phyloP scores from a whole-genome alignment of 2,329 filamentous ascomycete species.

The Colletotrichum sp. region DNA sequence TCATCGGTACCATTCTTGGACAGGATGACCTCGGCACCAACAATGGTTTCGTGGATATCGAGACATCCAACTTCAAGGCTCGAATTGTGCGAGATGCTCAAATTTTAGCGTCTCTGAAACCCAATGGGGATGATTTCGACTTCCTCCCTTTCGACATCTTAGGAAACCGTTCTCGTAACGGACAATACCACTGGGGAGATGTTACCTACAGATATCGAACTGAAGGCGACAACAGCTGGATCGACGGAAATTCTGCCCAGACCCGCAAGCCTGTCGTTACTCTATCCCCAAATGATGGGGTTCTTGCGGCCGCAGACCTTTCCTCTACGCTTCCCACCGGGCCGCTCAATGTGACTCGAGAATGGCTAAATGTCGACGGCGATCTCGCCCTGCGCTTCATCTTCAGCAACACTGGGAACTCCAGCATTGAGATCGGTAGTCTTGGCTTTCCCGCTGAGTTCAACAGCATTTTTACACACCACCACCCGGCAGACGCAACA shows the following conservation, averaged over 20 bases:
- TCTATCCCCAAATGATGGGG: slow-evolving; percentile 20
- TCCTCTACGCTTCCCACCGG: slow-evolving; percentile 42
- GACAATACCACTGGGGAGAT: slow-evolving; percentile 64
- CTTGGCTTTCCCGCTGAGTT: slow-evolving; percentile 65
- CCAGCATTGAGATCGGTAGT: slow-evolving; percentile 56
- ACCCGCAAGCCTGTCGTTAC: slow-evolving; percentile 40
- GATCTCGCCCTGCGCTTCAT: slow-evolving; percentile 59
- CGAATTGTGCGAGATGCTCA: slow-evolving; percentile 35
- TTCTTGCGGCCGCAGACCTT: slow-evolving; percentile 45
- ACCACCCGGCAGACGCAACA: slow-evolving; percentile 52
- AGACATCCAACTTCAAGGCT: not conserved
- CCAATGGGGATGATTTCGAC: slow-evolving; percentile 47
- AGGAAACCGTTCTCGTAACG: slow-evolving; percentile 45
- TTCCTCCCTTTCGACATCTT: slow-evolving; percentile 61
- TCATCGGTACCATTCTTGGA: not conserved
- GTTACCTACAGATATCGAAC: slow-evolving; percentile 60
- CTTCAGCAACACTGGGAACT: slow-evolving; percentile 46
- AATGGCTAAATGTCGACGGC: slow-evolving; percentile 53
- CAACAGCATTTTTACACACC: slow-evolving; percentile 65
- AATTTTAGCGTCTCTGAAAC: slow-evolving; percentile 51
- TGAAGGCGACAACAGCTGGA: slow-evolving; percentile 44
- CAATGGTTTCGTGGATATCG: slow-evolving; percentile 4
- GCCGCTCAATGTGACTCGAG: slow-evolving; percentile 52
- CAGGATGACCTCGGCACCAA: not conserved
- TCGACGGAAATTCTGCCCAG: slow-evolving; percentile 49